phyloP scores from a whole-genome alignment of 176 grass and related monocot species.

The Hordeum vulgare region DNA sequence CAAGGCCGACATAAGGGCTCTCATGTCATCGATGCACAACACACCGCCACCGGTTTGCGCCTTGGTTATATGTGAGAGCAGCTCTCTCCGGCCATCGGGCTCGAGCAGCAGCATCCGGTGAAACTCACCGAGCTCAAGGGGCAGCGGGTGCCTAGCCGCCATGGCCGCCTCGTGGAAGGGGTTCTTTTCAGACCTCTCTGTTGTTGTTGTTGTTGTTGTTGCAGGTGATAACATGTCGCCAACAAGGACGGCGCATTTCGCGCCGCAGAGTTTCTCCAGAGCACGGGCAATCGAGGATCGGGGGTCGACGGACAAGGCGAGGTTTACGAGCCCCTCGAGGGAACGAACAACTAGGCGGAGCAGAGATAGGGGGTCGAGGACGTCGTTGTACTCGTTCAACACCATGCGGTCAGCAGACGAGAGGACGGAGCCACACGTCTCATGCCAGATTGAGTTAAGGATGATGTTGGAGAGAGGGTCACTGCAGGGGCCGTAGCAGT shows the following conservation, averaged over 20 bases:
- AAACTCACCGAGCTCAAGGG: not conserved
- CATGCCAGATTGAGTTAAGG: too few relatives aligned
- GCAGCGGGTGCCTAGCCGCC: not conserved
- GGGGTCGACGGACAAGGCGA: not conserved
- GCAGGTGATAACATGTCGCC: not conserved
- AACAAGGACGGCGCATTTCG: not conserved
- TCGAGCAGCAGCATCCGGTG: not conserved
- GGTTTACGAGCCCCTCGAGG: not conserved
- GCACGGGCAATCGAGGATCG: not conserved
- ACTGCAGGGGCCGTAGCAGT: too few relatives aligned
- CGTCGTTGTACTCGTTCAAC: not conserved
- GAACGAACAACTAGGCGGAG: not conserved
- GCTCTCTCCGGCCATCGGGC: not conserved
- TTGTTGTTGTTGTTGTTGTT: not conserved
- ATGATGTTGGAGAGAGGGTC: too few relatives aligned
- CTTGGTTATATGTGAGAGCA: not conserved
- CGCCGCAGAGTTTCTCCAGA: not conserved
- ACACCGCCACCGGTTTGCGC: not conserved
- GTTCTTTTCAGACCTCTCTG: not conserved
- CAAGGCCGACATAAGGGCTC: too few relatives aligned
- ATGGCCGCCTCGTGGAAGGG: not conserved
- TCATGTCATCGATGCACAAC: not conserved
- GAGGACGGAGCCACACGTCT: too few relatives aligned
- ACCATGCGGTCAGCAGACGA: too few relatives aligned
- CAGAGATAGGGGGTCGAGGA: not conserved